A percentile compares a stretch with the other conserved stretches of the same genome.
These are phyloP conservation scores for Colletotrichum paranaense DNA, from an alignment of 2,329 filamentous ascomycete genomes.

Conservation along the genomic window DNA sequence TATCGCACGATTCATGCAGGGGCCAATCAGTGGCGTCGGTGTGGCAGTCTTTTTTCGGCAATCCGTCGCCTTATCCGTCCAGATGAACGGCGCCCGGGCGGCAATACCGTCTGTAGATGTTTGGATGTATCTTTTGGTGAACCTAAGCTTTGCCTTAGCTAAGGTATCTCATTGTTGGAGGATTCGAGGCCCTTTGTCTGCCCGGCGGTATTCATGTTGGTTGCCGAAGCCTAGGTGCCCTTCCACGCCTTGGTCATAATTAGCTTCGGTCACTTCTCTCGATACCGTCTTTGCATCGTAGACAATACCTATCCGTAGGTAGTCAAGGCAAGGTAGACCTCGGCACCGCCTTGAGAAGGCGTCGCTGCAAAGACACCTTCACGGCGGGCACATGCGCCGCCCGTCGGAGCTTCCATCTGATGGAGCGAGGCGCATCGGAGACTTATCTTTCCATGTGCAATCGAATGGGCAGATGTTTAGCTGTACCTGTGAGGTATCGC, in stretches of 20 bases:
- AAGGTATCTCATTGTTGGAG: not conserved
- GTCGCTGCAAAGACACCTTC: not conserved
- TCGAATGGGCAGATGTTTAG: not conserved
- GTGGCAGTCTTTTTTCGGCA: slow-evolving; percentile 7
- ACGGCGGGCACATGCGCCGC: not conserved
- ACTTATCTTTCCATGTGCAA: not conserved
- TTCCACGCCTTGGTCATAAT: not conserved
- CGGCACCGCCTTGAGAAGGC: not conserved
- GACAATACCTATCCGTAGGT: too few species aligned
- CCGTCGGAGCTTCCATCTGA: not conserved
- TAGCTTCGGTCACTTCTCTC: not conserved
- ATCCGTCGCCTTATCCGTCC: slow-evolving; percentile 23
- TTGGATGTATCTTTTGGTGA: not conserved
- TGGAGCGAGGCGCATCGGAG: not conserved
- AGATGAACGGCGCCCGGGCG: slow-evolving; percentile 21
- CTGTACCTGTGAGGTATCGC: not conserved
- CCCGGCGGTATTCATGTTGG: not conserved
- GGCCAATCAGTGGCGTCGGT: slow-evolving; percentile 30
- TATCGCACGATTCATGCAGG: slow-evolving; percentile 30
- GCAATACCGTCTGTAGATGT: slow-evolving; percentile 9
- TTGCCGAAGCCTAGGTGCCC: not conserved
- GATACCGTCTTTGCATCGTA: not conserved
- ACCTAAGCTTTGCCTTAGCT: too few species aligned
- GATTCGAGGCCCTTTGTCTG: not conserved
- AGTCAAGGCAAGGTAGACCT: not conserved